phyloP scores from a whole-genome alignment of 352 stramenopile genomes.

The Phytophthora rubi region DNA sequence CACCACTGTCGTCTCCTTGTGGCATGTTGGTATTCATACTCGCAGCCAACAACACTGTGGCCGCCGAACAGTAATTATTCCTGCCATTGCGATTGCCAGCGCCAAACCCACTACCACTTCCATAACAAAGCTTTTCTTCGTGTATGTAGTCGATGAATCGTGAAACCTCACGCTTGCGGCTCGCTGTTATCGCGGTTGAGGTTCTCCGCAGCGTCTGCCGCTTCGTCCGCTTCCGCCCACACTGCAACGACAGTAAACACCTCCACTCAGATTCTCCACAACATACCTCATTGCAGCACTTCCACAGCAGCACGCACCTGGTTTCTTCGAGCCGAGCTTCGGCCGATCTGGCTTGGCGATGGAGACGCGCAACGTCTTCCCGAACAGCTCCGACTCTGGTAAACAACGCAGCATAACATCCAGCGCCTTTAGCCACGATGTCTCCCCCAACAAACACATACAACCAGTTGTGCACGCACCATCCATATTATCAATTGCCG shows the following conservation, averaged over 20 bases:
- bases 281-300: not conserved
- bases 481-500: slow-evolving; percentile 97
- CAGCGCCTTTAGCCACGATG: slow-evolving; percentile 4
- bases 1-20: too few relatives aligned
- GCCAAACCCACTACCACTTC: not conserved
- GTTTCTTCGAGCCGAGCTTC: slow-evolving; percentile 78
- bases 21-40: too few relatives aligned
- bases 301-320: slow-evolving; percentile 48
- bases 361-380: slow-evolving; percentile 90
- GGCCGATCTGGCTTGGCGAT: slow-evolving; percentile 88
- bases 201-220: slow-evolving; percentile 23
- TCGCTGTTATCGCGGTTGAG: slow-evolving; percentile 9
- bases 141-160: not conserved
- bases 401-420: slow-evolving; percentile 16
- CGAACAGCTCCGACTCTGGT: slow-evolving; percentile 92
- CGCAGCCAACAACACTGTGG: too few relatives aligned
- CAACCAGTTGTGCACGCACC: slow-evolving; percentile 37
- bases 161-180: slow-evolving; percentile 5
- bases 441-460: not conserved
- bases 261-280: not conserved
- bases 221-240: slow-evolving; percentile 64
- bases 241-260: slow-evolving; percentile 40
- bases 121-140: not conserved
- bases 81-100: too few relatives aligned
- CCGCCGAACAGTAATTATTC: too few relatives aligned